Evolutionary conservation across 148 eudicot species (phyloP).

Genomic region (Amaranthus palmeri): DNA sequence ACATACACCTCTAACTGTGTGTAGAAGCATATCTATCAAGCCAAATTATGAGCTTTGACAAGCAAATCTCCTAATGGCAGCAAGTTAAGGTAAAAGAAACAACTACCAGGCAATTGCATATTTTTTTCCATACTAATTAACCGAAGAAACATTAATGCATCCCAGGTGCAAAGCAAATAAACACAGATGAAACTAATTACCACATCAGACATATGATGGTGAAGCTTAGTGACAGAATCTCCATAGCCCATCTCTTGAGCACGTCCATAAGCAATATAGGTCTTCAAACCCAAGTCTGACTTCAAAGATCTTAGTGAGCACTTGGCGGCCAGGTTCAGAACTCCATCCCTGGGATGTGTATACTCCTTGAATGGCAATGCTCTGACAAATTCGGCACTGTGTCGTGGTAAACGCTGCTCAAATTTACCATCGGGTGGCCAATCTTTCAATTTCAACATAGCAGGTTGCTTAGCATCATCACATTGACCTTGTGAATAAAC

Average conservation of each 20-base stretch:
- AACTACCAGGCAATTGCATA: not conserved
- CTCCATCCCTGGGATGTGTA: conserved; percentile 56
- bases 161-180: not conserved
- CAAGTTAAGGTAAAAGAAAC: not conserved
- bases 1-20: too few relatives aligned
- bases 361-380: conserved; percentile 72
- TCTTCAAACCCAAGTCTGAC: conserved; percentile 77
- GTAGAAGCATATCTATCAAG: too few relatives aligned
- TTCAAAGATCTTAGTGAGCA: conserved; percentile 36
- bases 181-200: conserved; percentile 21
- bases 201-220: conserved; percentile 66
- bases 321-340: conserved; percentile 57
- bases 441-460: conserved; percentile 59
- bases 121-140: not conserved
- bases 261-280: conserved; percentile 71
- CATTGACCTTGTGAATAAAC: conserved; percentile 39
- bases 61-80: too few relatives aligned
- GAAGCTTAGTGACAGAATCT: conserved; percentile 73
- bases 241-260: conserved; percentile 66
- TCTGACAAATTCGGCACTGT: conserved; percentile 53
- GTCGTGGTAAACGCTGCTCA: conserved; percentile 64
- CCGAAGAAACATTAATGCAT: not conserved
- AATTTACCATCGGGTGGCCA: conserved; percentile 70
- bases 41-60: too few relatives aligned
- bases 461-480: conserved; percentile 35